Percentiles rank a stretch among this genome's conserved stretches.
Conservation (phyloP, 2,329 filamentous ascomycete species). For the Ceratocystis harringtonii region DNA sequence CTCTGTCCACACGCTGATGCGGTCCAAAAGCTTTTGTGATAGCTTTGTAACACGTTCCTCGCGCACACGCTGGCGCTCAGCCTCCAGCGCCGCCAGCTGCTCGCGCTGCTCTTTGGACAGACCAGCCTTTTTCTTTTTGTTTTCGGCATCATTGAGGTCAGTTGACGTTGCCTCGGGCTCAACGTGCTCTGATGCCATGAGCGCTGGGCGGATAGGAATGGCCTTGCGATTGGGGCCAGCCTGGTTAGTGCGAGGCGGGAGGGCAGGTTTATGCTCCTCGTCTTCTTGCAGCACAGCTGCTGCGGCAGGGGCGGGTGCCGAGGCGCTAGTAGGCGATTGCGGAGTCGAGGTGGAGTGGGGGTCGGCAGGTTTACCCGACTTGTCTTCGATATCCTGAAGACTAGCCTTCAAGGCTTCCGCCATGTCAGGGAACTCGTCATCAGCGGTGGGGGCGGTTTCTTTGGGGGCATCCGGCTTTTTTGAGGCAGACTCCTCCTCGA, state of each 20-base stretch:
- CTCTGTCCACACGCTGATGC: slow-evolving; percentile 90
- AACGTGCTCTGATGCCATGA: slow-evolving; percentile 71
- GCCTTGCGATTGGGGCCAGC: slow-evolving; percentile 29
- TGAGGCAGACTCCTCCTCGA: slow-evolving; percentile 21
- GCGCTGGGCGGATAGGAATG: slow-evolving; percentile 66
- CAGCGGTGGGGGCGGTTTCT: slow-evolving; percentile 22
- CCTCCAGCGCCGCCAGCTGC: slow-evolving; percentile 74
- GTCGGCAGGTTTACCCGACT: slow-evolving; percentile 16
- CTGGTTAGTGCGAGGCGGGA: slow-evolving; percentile 4
- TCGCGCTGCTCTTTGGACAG: slow-evolving; percentile 86
- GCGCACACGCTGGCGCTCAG: slow-evolving; percentile 67
- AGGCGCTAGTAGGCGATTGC: slow-evolving; percentile 23
- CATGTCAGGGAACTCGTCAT: slow-evolving; percentile 41
- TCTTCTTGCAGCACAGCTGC: neutral
- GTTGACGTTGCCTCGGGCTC: slow-evolving; percentile 49
- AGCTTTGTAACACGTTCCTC: slow-evolving; percentile 82
- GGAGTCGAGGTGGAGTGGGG: slow-evolving; percentile 18
- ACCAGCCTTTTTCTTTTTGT: slow-evolving; percentile 74
- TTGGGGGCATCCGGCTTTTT: slow-evolving; percentile 32
- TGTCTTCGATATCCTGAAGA: slow-evolving; percentile 28
- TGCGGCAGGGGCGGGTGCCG: slow-evolving; percentile 26
- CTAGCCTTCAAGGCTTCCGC: slow-evolving; percentile 43
- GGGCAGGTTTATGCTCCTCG: neutral
- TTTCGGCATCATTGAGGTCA: slow-evolving; percentile 44
- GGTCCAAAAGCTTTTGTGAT: slow-evolving; percentile 70